Base-by-base conservation (phyloP, 768 basidiomycete species). In the Kondoa subrosea region DNA sequence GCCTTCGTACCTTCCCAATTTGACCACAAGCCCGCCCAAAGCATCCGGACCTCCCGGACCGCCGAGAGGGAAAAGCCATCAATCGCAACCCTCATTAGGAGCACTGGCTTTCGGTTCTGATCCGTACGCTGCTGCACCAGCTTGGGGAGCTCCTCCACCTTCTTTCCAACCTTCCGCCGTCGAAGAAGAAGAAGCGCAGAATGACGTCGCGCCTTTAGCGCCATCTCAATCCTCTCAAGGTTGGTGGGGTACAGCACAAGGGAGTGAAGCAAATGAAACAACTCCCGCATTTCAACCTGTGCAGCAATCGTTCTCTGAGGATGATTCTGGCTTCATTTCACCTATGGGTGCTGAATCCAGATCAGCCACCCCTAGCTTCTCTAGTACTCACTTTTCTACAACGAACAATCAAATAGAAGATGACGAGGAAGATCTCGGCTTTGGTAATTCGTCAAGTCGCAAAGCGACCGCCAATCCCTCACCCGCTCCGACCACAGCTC, bases 341-440 rank as follows among this genome's bases (percentile, higher is more conserved):
- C 79, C 88, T 27, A 91, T 91, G 89, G 87, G 88, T 72, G 80
- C 40, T 8, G 16, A 27, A 17, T 27, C 61, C 16, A 16, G 29
- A 21, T 17, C 27, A 12, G 16, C 34, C 3, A 32, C 61, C 3
- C 61, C 61, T 8, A 63, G 61, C 61, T 27, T 16, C 8, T 63
- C 61, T 27, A 27, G 61, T 3, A 27, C 61, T 15, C 14, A 27
- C n/a, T n/a, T 61, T 32, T 27, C 26, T 8, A 61, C n/a, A n/a
- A 8, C 33, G 14, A 50, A 16, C 64, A 8, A 30, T 2, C 15
- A 3, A 12, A 34, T 26, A 40, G 57, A 65, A 40, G 69, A 87
- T 0, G 86, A 87, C 15, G 85, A 85, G 0, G 91, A 93, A 57
- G 91, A 95, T 74, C 82, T 99, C 64, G 95, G 95, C 0, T 81